Base-by-base conservation (phyloP, 139 green algal species). In the Eudorina sp. region DNA sequence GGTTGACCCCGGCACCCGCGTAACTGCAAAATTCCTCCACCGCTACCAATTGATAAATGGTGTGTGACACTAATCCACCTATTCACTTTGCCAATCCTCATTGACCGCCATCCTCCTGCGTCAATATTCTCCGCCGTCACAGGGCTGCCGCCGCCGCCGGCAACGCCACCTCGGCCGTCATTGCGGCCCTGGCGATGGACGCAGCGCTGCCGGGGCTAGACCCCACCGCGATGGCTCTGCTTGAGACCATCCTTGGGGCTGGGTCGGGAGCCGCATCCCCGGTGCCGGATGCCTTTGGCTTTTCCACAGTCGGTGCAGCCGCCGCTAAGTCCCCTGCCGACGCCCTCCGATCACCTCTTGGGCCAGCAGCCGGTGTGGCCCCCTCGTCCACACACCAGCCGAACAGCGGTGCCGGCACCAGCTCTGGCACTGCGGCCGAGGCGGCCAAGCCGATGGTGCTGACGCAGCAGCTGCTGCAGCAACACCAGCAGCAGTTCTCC, bases 201-300 rank as follows among this genome's bases (percentile, higher is more conserved):
- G 62, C 81, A 2, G 64, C 43, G 2, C 43, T 87, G 62, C 64
- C 45, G 3, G 45, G 68, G 36, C 48, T 88, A 4, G 68, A 82
- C 38, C 1, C 83, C 41, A 23, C 64, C 5, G 66, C 64, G 0
- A 53, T 81, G 25, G 48, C 68, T 4, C 68, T 88, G 6, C 66
- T 88, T 36, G 68, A 81, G 7, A 60, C 83, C 48, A 88, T 88
- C 48, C 72, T 88, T n/a, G n/a, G 83, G 48, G 48, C 45, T 27
- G 45, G 6, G 41, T 0, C 43, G 41, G 27, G 0, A 38, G 27
- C 11, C 73, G 8, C 45, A n/a, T n/a, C n/a, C n/a, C n/a, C n/a
- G n/a, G n/a, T n/a, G n/a, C n/a, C n/a, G n/a, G n/a, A n/a, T n/a
- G n/a, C n/a, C n/a, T n/a, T n/a, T n/a, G n/a, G n/a, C n/a, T n/a